Conservation (phyloP, 1,139 yeast genomes). For the Diutina scorzettiae region DNA sequence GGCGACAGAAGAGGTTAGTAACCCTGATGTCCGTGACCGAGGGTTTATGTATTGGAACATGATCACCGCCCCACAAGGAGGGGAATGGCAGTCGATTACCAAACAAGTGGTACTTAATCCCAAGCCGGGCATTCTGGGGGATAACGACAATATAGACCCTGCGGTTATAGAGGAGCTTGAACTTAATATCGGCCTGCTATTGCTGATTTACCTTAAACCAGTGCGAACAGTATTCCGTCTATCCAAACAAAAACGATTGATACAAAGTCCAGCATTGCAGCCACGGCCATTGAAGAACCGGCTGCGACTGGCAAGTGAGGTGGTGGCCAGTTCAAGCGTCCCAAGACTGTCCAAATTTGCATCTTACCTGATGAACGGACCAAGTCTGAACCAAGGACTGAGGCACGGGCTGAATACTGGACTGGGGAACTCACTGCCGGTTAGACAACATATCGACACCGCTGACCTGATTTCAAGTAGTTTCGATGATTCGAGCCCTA, state of each 20-base stretch:
- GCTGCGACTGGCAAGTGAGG: neutral
- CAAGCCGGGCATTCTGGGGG: constrained; percentile 52
- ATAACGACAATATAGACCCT: constrained; percentile 64
- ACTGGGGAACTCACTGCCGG: neutral
- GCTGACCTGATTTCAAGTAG: constrained; percentile 2
- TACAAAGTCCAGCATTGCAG: constrained; percentile 54
- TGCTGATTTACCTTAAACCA: constrained; percentile 78
- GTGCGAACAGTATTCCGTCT: constrained; percentile 66
- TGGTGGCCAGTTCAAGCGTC: neutral
- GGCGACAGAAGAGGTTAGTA: constrained; percentile 65
- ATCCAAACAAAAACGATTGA: constrained; percentile 42
- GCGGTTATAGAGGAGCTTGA: constrained; percentile 68
- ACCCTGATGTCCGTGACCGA: constrained; percentile 77
- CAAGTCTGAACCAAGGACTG: neutral
- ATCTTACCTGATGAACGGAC: neutral
- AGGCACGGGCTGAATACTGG: neutral
- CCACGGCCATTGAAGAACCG: constrained; percentile 5
- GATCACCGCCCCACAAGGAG: constrained; percentile 34
- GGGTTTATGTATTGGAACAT: constrained; percentile 83
- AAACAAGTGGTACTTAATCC: constrained; percentile 47
- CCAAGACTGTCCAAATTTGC: neutral
- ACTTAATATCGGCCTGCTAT: constrained; percentile 68
- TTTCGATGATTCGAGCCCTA: neutral
- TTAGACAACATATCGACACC: neutral
- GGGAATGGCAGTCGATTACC: constrained; percentile 27